Evolutionary conservation across 345 rosid species (phyloP).

Genomic region (Rhizophora mangle): DNA sequence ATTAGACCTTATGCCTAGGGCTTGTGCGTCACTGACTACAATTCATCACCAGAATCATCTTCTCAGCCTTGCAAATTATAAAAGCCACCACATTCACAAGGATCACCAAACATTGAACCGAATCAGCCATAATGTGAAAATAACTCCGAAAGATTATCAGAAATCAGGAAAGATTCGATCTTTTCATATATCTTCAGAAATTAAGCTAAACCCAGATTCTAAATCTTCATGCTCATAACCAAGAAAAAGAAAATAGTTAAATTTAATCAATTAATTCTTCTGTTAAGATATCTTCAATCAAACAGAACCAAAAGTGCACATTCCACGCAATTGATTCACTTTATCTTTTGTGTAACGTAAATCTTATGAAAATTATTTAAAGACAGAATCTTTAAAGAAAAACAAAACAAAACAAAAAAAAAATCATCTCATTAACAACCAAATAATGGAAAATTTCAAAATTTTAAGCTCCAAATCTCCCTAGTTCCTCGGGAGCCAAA

Average conservation of each 20-base stretch:
- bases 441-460: neutral
- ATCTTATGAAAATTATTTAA: neutral
- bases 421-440: neutral
- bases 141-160: neutral
- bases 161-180: neutral
- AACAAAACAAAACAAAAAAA: neutral
- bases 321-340: neutral
- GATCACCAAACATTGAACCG: constrained; percentile 3
- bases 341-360: neutral
- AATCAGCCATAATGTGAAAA: neutral
- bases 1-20: constrained; percentile 14
- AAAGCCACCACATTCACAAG: constrained; percentile 1
- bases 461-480: neutral
- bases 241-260: neutral
- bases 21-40: constrained; percentile 18
- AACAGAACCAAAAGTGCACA: neutral
- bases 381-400: neutral
- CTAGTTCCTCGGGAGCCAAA: constrained; percentile 6
- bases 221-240: no score
- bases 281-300: no score
- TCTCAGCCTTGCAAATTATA: constrained; percentile 24
- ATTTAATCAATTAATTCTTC: no score
- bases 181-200: neutral
- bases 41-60: constrained; percentile 25
- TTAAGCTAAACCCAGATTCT: constrained; percentile 1